Percentiles rank a stretch among this genome's conserved stretches.
Conservation (phyloP, 805 yeast genomes). For the Pichia paraexigua region DNA sequence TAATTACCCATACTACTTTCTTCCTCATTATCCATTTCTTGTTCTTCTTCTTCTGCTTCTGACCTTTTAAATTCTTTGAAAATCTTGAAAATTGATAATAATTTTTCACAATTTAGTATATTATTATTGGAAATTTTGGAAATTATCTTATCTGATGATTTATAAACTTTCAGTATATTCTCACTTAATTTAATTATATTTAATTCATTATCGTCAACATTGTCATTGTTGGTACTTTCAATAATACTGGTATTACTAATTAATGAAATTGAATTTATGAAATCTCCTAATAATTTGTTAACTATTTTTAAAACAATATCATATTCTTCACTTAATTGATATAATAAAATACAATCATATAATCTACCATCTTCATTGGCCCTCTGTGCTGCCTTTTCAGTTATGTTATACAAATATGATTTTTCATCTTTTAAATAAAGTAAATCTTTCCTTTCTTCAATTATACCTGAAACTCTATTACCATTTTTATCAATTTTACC, state of each 20-base stretch:
- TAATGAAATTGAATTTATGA: conserved; percentile 56
- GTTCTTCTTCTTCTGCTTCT: not conserved
- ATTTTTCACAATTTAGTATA: conserved; percentile 55
- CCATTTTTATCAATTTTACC: conserved; percentile 83
- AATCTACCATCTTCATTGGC: conserved; percentile 90
- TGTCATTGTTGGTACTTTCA: conserved; percentile 16
- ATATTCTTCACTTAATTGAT: conserved; percentile 83
- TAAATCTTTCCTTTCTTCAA: conserved; percentile 68
- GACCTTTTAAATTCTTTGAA: conserved; percentile 35
- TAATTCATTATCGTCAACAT: conserved; percentile 32
- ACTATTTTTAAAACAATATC: conserved; percentile 70
- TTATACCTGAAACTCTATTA: conserved; percentile 68
- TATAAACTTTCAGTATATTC: conserved; percentile 37
- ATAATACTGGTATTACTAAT: conserved; percentile 10
- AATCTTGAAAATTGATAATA: conserved; percentile 62
- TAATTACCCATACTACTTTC: not conserved
- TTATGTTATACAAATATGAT: conserved; percentile 59
- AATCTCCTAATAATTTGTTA: conserved; percentile 71
- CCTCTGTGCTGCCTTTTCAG: conserved; percentile 75
- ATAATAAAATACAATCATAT: conserved; percentile 76
- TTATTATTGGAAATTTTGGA: conserved; percentile 45
- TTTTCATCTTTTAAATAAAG: conserved; percentile 50
- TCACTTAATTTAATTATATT: conserved; percentile 41
- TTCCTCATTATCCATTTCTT: not conserved
- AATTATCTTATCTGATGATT: conserved; percentile 52